Evolutionary conservation across 257 asterid genomes (phyloP), one percentile per base, ranked within the genome.

Genomic region (Solanum clarkiae): DNA sequence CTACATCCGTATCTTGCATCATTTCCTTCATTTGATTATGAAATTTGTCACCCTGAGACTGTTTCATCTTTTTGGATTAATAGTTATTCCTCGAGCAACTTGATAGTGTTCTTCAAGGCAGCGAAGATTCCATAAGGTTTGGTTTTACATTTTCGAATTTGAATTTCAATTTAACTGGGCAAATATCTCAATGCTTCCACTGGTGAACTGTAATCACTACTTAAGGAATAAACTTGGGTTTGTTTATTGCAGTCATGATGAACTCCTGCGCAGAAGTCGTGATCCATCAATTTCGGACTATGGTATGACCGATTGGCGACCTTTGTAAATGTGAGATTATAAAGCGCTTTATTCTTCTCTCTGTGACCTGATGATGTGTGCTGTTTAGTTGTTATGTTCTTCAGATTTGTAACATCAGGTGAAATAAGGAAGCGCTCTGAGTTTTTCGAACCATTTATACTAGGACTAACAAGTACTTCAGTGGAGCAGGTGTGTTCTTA

Each of bases 81-180:
- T 97, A 97, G 99, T 87, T 97, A 87, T 97, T 97, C 91, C 94
- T 95, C 59, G 99, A 97, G 92, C 98, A 95, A 91, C 94, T 97
- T 56, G 98, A 93, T 71, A 91, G 89, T 90, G 99, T 95, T 84
- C 92, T 95, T 89, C 90, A 90, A 72, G 93, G 96, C 82, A 86
- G 86, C 63, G 94, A 94, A 91, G 86, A 87, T 88, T 92, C 95
- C 82, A 92, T 92, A 86, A 93, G 98, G 99, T 97, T 89, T 83
- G 86, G 40, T 62, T 40, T 81, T 84, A 65, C 81, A 82, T 86
- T 13, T 14, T 53, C 54, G 42, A 12, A 51, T 81, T 42, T 0
- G 44, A 49, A 49, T 80, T 74, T 75, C 15, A 44, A 75, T 24
- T 49, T 16, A 75, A 51, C 20, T 49, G 24, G 42, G 15, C 0